phyloP scores from a whole-genome alignment of 1,139 yeast species.

The Sugiyamaella japonica region DNA sequence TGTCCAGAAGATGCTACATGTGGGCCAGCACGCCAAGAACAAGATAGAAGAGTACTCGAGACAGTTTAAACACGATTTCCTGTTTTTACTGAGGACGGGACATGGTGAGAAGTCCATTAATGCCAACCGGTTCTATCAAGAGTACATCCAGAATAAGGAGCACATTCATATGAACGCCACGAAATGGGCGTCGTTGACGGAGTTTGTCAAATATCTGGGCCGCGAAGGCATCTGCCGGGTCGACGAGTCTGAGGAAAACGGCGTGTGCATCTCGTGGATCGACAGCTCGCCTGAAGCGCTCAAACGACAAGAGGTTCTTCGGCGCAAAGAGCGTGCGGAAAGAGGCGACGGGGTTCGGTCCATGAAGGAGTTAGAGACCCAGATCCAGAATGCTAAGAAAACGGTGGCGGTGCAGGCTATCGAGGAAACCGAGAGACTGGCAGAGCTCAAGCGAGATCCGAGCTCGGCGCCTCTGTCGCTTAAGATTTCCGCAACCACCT shows the following conservation, averaged over 20 bases:
- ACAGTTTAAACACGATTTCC: slow-evolving; percentile 63
- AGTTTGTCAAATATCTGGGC: slow-evolving; percentile 67
- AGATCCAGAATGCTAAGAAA: slow-evolving; percentile 50
- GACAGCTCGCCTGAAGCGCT: slow-evolving; percentile 52
- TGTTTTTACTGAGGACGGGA: slow-evolving; percentile 57
- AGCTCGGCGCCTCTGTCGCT: slow-evolving; percentile 13
- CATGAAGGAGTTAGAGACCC: slow-evolving; percentile 50
- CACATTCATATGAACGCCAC: slow-evolving; percentile 94
- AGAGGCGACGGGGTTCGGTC: slow-evolving; percentile 49
- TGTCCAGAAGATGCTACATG: slow-evolving; percentile 50
- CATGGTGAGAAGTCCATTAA: slow-evolving; percentile 83
- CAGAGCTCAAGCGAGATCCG: slow-evolving; percentile 25
- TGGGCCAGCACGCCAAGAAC: slow-evolving; percentile 46
- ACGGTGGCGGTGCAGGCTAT: neutral
- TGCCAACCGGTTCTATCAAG: slow-evolving; percentile 88
- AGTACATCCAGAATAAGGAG: slow-evolving; percentile 68
- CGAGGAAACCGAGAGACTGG: neutral
- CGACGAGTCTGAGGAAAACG: slow-evolving; percentile 48
- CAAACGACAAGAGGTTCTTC: slow-evolving; percentile 42
- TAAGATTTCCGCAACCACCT: neutral
- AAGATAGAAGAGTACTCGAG: slow-evolving; percentile 61
- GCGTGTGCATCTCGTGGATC: slow-evolving; percentile 52
- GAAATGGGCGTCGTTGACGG: slow-evolving; percentile 68
- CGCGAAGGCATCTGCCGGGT: slow-evolving; percentile 60
- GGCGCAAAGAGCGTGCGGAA: slow-evolving; percentile 42